phyloP scores from a whole-genome alignment of 495 filamentous ascomycete genomes.

The Letharia lupina region DNA sequence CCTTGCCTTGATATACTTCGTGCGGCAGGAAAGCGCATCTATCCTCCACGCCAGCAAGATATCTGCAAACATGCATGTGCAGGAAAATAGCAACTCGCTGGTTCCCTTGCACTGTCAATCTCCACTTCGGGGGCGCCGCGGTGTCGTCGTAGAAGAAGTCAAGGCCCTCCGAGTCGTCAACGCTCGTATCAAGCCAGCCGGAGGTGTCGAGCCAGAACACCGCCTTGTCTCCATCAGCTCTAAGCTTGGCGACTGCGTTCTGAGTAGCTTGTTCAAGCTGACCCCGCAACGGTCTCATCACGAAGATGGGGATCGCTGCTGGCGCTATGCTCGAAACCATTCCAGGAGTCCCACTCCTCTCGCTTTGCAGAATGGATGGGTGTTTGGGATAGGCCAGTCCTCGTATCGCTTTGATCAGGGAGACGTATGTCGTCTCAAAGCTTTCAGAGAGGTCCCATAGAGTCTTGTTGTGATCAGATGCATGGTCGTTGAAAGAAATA shows the following conservation, averaged over 20 bases:
- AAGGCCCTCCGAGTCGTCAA: slow-evolving; percentile 12
- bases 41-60: slow-evolving; percentile 31
- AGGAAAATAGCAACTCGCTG: slow-evolving; percentile 35
- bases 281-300: slow-evolving; percentile 36
- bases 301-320: slow-evolving; percentile 32
- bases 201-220: slow-evolving; percentile 40
- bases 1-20: slow-evolving; percentile 33
- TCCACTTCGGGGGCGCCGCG: slow-evolving; percentile 23
- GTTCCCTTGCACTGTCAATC: slow-evolving; percentile 33
- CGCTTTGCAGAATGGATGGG: slow-evolving; percentile 27
- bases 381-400: slow-evolving; percentile 33
- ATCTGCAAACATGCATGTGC: slow-evolving; percentile 35
- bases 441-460: slow-evolving; percentile 27
- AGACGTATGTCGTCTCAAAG: slow-evolving; percentile 35
- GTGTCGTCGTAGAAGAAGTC: slow-evolving; percentile 31
- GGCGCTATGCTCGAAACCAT: slow-evolving; percentile 20
- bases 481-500: slow-evolving; percentile 27
- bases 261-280: slow-evolving; percentile 35
- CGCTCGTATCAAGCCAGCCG: slow-evolving; percentile 31
- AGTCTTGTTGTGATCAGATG: slow-evolving; percentile 29
- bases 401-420: slow-evolving; percentile 33
- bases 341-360: slow-evolving; percentile 13
- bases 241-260: slow-evolving; percentile 30
- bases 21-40: slow-evolving; percentile 34
- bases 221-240: slow-evolving; percentile 29